Percentiles rank a stretch among this genome's conserved stretches.
phyloP scores from a whole-genome alignment of 305 asterid genomes.

The Solanum hybrid region DNA sequence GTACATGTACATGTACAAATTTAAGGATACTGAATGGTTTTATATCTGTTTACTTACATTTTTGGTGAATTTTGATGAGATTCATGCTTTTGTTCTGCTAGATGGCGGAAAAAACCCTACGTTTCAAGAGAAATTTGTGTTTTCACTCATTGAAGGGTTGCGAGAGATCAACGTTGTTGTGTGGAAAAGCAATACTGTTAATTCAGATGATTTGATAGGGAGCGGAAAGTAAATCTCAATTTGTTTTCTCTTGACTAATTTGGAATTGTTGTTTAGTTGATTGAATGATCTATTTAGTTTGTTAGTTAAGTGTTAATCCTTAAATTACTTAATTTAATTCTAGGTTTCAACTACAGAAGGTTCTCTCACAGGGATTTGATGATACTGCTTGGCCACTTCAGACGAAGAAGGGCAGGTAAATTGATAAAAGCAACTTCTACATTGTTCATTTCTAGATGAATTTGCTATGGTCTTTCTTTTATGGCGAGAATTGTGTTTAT shows the following conservation, averaged over 20 bases:
- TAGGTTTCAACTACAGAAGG: slow-evolving; percentile 81
- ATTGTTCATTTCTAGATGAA: not conserved
- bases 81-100: slow-evolving; percentile 6
- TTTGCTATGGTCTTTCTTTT: not conserved
- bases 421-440: not conserved
- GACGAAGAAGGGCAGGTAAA: slow-evolving; percentile 75
- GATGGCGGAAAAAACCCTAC: slow-evolving; percentile 94
- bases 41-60: not conserved
- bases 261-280: not conserved
- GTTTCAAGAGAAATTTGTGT: slow-evolving; percentile 84
- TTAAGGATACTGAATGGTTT: not conserved
- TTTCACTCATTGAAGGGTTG: slow-evolving; percentile 73
- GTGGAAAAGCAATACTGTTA: slow-evolving; percentile 78
- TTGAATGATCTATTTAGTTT: not conserved
- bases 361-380: slow-evolving; percentile 70
- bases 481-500: not conserved
- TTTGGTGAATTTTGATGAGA: not conserved
- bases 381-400: slow-evolving; percentile 81
- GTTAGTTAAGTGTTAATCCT: not conserved
- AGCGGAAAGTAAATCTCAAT: slow-evolving; percentile 43
- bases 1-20: slow-evolving; percentile 68
- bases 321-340: not conserved
- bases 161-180: slow-evolving; percentile 55
- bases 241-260: not conserved
- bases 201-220: too few species aligned